phyloP scores from a whole-genome alignment of 202 grass and related monocot species.

The Carex arenaria region DNA sequence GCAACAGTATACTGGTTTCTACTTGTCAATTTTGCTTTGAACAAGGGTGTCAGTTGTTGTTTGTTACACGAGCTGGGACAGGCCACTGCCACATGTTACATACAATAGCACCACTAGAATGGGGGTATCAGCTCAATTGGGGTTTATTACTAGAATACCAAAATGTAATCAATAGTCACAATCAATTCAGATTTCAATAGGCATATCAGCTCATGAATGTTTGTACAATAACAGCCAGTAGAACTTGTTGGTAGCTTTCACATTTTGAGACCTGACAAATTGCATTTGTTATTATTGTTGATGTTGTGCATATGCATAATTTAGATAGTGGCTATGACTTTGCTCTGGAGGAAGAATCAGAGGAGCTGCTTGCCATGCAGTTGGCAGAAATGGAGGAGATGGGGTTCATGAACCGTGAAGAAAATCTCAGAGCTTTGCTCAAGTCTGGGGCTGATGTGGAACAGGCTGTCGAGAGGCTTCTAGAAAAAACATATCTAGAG shows the following conservation, averaged over 20 bases:
- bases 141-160: not conserved
- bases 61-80: not conserved
- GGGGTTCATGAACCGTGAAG: not conserved
- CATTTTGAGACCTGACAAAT: not conserved
- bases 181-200: not conserved
- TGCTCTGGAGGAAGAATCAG: not conserved
- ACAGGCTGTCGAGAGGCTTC: not conserved
- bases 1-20: not conserved
- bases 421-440: constrained; percentile 4
- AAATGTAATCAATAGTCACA: not conserved
- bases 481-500: not conserved
- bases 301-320: not conserved
- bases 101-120: not conserved
- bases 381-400: not conserved
- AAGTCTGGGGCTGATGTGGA: not conserved
- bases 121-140: not conserved
- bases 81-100: not conserved
- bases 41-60: not conserved
- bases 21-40: not conserved
- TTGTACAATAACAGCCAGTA: not conserved
- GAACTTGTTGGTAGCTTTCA: not conserved
- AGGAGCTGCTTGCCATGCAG: not conserved
- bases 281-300: not conserved
- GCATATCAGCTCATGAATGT: not conserved
- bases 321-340: not conserved